phyloP scores from a whole-genome alignment of 805 yeast genomes.

The Lipomyces sp. region DNA sequence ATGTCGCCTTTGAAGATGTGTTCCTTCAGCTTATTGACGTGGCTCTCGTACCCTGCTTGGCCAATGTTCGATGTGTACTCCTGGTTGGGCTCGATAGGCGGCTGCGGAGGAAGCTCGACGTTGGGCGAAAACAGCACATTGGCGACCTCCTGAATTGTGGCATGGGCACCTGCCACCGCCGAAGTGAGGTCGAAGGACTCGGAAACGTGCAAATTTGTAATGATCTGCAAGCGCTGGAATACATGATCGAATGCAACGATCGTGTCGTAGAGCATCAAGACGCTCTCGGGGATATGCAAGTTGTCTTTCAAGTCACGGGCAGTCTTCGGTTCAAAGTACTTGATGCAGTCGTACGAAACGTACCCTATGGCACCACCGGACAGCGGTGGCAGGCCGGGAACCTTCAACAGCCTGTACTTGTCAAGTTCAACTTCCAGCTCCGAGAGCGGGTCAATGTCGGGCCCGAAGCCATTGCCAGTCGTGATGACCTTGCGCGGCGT shows the following conservation, averaged over 20 bases:
- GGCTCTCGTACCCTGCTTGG: conserved; percentile 84
- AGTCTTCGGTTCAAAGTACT: conserved; percentile 93
- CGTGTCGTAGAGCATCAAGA: conserved; percentile 84
- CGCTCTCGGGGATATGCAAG: conserved; percentile 84
- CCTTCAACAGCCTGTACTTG: conserved; percentile 60
- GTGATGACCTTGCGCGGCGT: conserved; percentile 76
- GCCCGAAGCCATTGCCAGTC: conserved; percentile 68
- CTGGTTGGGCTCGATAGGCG: conserved; percentile 63
- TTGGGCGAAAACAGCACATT: conserved; percentile 40
- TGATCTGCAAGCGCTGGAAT: conserved; percentile 85
- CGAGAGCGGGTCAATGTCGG: conserved; percentile 74
- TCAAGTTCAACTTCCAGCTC: conserved; percentile 72
- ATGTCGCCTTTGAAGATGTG: conserved; percentile 91
- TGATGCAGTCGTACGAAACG: conserved; percentile 92
- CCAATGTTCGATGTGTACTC: conserved; percentile 86
- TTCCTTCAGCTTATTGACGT: conserved; percentile 68
- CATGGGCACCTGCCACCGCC: conserved; percentile 59
- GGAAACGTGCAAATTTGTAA: conserved; percentile 65
- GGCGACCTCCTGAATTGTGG: conserved; percentile 50
- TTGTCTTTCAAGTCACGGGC: conserved; percentile 70
- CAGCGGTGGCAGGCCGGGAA: conserved; percentile 78
- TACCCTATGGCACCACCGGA: conserved; percentile 98
- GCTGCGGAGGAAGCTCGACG: conserved; percentile 68
- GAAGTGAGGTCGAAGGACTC: conserved; percentile 40
- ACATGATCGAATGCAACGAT: conserved; percentile 93